phyloP scores from a whole-genome alignment of 2,329 filamentous ascomycete species.

The Trichoderma simmonsii region DNA sequence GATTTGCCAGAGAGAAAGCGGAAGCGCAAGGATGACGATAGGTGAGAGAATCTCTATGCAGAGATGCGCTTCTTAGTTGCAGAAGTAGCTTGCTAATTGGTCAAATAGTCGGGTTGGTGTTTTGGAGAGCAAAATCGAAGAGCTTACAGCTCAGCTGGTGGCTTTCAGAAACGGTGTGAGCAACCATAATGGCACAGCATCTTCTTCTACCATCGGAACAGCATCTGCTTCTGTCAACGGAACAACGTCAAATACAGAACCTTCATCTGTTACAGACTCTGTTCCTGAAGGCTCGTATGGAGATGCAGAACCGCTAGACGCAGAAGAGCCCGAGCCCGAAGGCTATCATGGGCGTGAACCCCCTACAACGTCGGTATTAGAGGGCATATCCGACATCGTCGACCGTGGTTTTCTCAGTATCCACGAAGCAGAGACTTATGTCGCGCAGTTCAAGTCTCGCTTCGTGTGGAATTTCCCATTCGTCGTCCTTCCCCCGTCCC shows the following conservation, averaged over 20 bases:
- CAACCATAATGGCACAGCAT: neutral
- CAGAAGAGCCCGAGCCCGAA: neutral
- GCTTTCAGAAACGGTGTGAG: neutral
- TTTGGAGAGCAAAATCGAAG: constrained; percentile 4
- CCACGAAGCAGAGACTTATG: neutral
- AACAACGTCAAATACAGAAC: neutral
- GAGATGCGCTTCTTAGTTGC: rapidly evolving
- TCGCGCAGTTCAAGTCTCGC: constrained; percentile 8
- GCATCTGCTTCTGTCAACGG: neutral
- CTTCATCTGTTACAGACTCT: neutral
- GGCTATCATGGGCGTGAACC: neutral
- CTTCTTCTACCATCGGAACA: neutral
- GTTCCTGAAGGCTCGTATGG: neutral
- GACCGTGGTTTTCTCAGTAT: constrained; percentile 11
- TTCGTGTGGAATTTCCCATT: constrained; percentile 16
- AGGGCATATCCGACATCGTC: constrained; percentile 16
- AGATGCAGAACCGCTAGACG: neutral
- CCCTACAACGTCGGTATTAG: neutral
- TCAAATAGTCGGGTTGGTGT: constrained; percentile 7
- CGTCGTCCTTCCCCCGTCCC: constrained; percentile 5
- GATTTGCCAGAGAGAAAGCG: constrained; percentile 16
- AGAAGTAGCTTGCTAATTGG: neutral
- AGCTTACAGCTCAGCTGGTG: neutral
- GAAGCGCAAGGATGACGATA: neutral
- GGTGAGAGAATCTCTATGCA: neutral